phyloP scores from a whole-genome alignment of 768 basidiomycete species.

The Russula dissimulans region DNA sequence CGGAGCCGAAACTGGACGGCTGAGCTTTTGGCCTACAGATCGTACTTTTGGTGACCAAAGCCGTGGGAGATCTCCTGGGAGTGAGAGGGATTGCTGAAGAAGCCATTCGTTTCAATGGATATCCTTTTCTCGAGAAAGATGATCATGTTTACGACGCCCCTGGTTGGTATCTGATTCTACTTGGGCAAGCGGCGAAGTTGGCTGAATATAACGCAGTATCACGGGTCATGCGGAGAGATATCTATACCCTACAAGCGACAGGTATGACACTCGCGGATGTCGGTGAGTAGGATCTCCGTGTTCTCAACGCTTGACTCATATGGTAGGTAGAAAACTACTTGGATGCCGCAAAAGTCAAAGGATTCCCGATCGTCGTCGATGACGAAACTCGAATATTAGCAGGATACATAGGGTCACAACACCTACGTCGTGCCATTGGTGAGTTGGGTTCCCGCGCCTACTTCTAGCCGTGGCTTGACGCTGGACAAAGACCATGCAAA shows the following conservation, averaged over 20 bases:
- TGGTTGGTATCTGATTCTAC: conserved; percentile 40
- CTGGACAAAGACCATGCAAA: conserved; percentile 54
- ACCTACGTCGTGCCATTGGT: conserved; percentile 84
- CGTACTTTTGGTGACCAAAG: conserved; percentile 91
- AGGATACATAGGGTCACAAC: conserved; percentile 84
- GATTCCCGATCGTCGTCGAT: conserved; percentile 79
- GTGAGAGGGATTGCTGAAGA: conserved; percentile 94
- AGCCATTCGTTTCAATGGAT: conserved; percentile 95
- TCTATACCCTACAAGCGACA: conserved; percentile 60
- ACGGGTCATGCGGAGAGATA: conserved; percentile 78
- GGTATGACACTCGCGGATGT: conserved; percentile 74
- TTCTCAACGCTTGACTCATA: background rate
- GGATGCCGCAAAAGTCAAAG: conserved; percentile 67
- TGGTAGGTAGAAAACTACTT: conserved; percentile 47
- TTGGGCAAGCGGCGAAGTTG: background rate
- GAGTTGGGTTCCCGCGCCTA: background rate
- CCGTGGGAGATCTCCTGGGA: conserved; percentile 90
- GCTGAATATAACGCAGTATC: conserved; percentile 45
- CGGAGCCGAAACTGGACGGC: conserved; percentile 13
- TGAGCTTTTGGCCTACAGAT: conserved; percentile 47
- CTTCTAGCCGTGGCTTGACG: background rate
- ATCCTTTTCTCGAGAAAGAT: conserved; percentile 93
- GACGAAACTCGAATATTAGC: conserved; percentile 51
- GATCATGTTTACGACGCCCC: conserved; percentile 87
- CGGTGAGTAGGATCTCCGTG: conserved; percentile 40